Evolutionary conservation across 371 early-diverging fungal species (phyloP).

Genomic region (Actinomortierella ambigua): DNA sequence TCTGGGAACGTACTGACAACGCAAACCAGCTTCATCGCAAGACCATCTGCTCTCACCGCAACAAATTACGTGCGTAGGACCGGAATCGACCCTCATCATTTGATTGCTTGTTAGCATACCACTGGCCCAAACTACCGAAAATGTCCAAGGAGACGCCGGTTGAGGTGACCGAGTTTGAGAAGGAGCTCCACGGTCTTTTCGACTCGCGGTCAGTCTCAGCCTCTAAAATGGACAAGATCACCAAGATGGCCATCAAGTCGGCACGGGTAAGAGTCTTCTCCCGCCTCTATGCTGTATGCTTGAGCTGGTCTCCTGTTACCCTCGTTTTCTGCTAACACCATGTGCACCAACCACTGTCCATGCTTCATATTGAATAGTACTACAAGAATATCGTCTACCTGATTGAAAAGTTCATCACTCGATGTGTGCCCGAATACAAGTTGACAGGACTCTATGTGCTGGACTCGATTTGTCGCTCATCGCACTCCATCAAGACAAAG

Average conservation of each 20-base stretch:
- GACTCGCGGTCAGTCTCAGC: conserved; percentile 33
- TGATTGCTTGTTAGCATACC: background rate
- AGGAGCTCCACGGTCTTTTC: conserved; percentile 37
- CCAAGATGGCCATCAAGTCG: conserved; percentile 36
- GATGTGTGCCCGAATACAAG: conserved; percentile 62
- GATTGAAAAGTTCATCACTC: conserved; percentile 62
- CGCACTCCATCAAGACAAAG: conserved; percentile 42
- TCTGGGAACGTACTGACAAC: background rate
- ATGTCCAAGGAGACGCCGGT: conserved; percentile 31
- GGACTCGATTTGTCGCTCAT: conserved; percentile 61
- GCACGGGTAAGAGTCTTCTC: conserved; percentile 17
- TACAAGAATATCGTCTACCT: conserved; percentile 64
- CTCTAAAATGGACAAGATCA: conserved; percentile 40
- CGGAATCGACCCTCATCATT: too few species aligned
- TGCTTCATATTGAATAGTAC: too few species aligned
- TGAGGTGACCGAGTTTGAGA: conserved; percentile 44
- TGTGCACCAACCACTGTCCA: too few species aligned
- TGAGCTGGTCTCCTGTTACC: too few species aligned
- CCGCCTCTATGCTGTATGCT: background rate
- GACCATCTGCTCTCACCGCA: background rate
- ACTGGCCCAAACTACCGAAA: too few species aligned
- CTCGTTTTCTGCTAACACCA: too few species aligned
- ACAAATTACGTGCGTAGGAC: background rate
- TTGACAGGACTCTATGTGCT: conserved; percentile 65
- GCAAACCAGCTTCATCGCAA: background rate